Conservation (phyloP, 169 alveolate species). For the Babesia gibsoni region DNA sequence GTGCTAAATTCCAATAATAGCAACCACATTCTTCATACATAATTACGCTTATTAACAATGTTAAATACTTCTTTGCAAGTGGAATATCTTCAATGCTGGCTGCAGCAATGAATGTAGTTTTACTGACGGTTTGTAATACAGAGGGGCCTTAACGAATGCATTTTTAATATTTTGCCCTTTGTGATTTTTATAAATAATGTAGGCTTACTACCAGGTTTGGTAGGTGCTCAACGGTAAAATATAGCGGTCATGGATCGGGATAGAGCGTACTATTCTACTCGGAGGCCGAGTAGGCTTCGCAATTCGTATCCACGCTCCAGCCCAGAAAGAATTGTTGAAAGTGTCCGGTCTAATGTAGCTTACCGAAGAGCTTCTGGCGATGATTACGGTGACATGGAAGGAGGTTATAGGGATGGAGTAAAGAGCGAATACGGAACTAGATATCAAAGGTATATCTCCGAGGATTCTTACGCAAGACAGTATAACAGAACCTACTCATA, state of each 20-base stretch:
- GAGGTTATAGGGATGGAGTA: background rate
- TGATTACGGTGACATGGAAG: background rate
- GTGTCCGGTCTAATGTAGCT: background rate
- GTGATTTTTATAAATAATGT: too few species aligned
- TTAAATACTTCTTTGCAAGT: too few species aligned
- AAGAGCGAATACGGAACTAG: conserved; percentile 3
- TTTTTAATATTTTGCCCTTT: too few species aligned
- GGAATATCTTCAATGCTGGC: too few species aligned
- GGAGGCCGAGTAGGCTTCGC: conserved; percentile 26
- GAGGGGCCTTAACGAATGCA: too few species aligned
- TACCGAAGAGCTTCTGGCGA: background rate
- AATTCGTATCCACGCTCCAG: background rate
- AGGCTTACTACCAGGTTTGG: too few species aligned
- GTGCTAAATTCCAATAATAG: too few species aligned
- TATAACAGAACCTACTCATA: conserved; percentile 4
- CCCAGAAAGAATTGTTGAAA: background rate
- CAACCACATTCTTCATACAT: too few species aligned
- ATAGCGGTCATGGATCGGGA: background rate
- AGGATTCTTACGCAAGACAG: conserved; percentile 29
- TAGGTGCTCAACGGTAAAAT: too few species aligned
- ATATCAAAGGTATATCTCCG: background rate
- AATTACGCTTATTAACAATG: too few species aligned
- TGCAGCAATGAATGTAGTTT: too few species aligned
- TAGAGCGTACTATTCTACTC: conserved; percentile 4
- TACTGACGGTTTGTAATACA: too few species aligned